Base-by-base conservation (phyloP, 2,329 filamentous ascomycete species). In the Pseudogymnoascus sp. region DNA sequence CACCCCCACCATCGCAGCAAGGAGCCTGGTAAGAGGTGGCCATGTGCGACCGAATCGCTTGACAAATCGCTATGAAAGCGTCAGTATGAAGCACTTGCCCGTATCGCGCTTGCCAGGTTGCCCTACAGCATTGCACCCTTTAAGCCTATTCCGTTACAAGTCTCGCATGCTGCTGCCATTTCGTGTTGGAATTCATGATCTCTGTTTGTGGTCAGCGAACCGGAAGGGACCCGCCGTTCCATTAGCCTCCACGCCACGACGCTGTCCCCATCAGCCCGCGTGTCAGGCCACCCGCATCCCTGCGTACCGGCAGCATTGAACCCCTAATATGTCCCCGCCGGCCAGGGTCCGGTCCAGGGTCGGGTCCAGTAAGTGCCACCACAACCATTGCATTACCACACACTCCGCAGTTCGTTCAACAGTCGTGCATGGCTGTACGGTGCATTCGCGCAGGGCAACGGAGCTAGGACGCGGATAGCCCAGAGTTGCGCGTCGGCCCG, bases 161-260 rank as follows among this genome's bases (percentile, higher is more conserved):
- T 12, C 25, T 32, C 32, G 8, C 25, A 54, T 25, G 43, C 25
- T 18, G 8, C 16, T 16, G 25, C 43, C 9, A 32, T 18, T 4
- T 18, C 28, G n/a, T n/a, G n/a, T 43, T 14, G 8, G n/a, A 20
- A 54, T 54, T 7, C 6, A 32, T n/a, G 14, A 54, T 54, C 9
- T 16, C 5, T 30, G n/a, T 18, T 50, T 30, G n/a, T 6, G 8
- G 8, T 18, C 25, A 50, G n/a, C 43, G 43, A 50, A 50, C 43
- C 43, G 43, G 43, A 50, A 50, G 25, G 43, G 8, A 50, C 43
- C 43, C 43, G 43, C 43, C 43, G 25, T 50, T 50, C 43, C 43
- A 50, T 50, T 50, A 50, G 43, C 43, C 43, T 30, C 43, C 3
- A 50, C 14, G n/a, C 43, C 43, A 50, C 43, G n/a, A 30, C 25